Evolutionary conservation across 2,329 filamentous ascomycete species (phyloP).

Genomic region (Thelonectria discophora): DNA sequence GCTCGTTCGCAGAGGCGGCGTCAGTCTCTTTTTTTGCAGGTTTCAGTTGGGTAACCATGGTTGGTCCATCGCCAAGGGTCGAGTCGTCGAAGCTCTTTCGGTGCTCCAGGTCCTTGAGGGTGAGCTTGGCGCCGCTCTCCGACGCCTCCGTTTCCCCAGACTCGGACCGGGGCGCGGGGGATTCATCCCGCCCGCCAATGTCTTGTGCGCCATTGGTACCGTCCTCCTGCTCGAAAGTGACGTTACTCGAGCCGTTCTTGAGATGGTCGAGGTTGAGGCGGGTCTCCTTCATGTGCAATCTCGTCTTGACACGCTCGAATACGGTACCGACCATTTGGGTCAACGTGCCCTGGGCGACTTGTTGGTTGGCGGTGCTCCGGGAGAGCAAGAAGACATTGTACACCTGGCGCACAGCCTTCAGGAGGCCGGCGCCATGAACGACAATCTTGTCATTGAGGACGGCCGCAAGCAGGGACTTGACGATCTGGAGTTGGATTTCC

Average conservation of each 20-base stretch:
- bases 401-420: slow-evolving; percentile 96
- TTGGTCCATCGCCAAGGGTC: slow-evolving; percentile 71
- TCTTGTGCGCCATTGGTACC: slow-evolving; percentile 49
- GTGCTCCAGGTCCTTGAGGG: slow-evolving; percentile 72
- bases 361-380: slow-evolving; percentile 92
- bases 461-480: slow-evolving; percentile 94
- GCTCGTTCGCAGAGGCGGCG: slow-evolving; percentile 58
- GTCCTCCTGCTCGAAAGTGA: slow-evolving; percentile 59
- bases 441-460: slow-evolving; percentile 99
- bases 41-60: slow-evolving; percentile 71
- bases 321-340: slow-evolving; percentile 99
- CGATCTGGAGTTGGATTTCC: slow-evolving; percentile 96
- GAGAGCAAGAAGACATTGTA: slow-evolving; percentile 99
- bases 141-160: slow-evolving; percentile 39
- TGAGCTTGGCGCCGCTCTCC: slow-evolving; percentile 64
- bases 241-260: slow-evolving; percentile 62
- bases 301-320: slow-evolving; percentile 90
- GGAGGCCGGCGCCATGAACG: slow-evolving; percentile 91
- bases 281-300: slow-evolving; percentile 87
- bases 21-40: slow-evolving; percentile 53
- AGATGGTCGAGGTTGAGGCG: slow-evolving; percentile 67
- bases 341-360: slow-evolving; percentile 94
- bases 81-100: slow-evolving; percentile 76
- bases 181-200: slow-evolving; percentile 49
- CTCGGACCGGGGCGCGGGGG: slow-evolving; percentile 46